phyloP scores from a whole-genome alignment of 495 filamentous ascomycete species.

The Melanomma pulvis-pyrius region DNA sequence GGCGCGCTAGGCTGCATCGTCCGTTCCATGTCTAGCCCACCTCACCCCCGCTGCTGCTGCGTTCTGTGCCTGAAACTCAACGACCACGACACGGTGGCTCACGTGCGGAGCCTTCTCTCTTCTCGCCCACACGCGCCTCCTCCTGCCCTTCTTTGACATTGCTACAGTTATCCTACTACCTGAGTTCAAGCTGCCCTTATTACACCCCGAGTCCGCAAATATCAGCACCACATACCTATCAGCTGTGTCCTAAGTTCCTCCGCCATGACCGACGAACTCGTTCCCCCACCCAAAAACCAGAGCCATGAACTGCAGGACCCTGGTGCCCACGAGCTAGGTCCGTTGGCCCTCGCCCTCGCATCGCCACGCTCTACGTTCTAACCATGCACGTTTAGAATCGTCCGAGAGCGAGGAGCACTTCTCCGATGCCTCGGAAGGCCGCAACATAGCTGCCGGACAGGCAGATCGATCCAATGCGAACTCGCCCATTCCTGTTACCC shows the following conservation, averaged over 20 bases:
- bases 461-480: conserved; percentile 41
- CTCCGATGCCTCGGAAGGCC: conserved; percentile 82
- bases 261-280: conserved; percentile 52
- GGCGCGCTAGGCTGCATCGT: neutral
- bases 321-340: conserved; percentile 83
- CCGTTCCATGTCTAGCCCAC: neutral
- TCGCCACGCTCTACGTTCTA: neutral
- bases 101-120: neutral
- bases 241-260: neutral
- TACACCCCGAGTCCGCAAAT: neutral
- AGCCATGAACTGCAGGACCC: conserved; percentile 70
- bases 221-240: neutral
- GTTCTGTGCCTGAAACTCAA: neutral
- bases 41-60: neutral
- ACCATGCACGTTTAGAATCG: conserved; percentile 49
- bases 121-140: neutral
- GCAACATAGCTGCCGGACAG: conserved; percentile 34
- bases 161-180: neutral
- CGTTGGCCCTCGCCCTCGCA: conserved; percentile 23
- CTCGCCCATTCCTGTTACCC: conserved; percentile 64
- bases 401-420: conserved; percentile 85
- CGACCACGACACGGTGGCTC: neutral
- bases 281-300: conserved; percentile 60
- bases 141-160: neutral
- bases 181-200: neutral